phyloP scores from a whole-genome alignment of 495 filamentous ascomycete genomes.

The Amphirosellinia nigrospora region DNA sequence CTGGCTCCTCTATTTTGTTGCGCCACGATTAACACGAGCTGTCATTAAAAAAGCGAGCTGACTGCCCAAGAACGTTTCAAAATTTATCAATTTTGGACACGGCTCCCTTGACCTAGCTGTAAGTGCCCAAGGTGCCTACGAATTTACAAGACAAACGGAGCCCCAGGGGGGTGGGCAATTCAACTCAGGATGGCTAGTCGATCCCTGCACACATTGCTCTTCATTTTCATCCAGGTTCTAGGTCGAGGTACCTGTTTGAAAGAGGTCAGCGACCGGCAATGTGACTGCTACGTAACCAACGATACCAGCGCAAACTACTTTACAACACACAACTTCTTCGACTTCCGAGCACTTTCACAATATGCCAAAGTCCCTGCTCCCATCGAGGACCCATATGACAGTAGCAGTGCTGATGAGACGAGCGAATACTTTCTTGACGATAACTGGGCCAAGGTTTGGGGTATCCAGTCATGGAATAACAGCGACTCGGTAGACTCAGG shows the following conservation, averaged over 20 bases:
- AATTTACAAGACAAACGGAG: not conserved
- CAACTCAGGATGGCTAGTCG: conserved; percentile 19
- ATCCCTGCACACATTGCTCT: conserved; percentile 21
- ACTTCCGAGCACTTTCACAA: conserved; percentile 64
- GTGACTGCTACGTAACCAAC: conserved; percentile 58
- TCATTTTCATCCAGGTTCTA: conserved; percentile 20
- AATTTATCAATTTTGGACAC: conserved; percentile 4
- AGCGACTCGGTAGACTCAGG: conserved; percentile 37
- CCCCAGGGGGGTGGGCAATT: not conserved
- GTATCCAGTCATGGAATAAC: conserved; percentile 64
- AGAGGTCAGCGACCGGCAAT: conserved; percentile 37
- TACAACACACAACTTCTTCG: conserved; percentile 68
- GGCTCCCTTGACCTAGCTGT: not conserved
- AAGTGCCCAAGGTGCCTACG: not conserved
- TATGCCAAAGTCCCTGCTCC: conserved; percentile 45
- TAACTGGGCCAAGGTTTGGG: conserved; percentile 60
- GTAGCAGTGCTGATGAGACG: conserved; percentile 40
- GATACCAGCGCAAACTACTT: conserved; percentile 60
- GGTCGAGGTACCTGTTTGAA: conserved; percentile 9
- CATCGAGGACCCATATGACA: conserved; percentile 39
- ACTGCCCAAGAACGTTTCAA: not conserved
- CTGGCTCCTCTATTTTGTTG: conserved; percentile 3
- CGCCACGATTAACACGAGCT: not conserved
- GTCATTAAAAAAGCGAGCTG: not conserved
- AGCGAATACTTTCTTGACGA: conserved; percentile 49